A percentile compares a stretch with the other conserved stretches of the same genome.
These are phyloP conservation scores for Gleditsia sinensis DNA, from an alignment of 306 rosid genomes.

Conservation along the genomic window DNA sequence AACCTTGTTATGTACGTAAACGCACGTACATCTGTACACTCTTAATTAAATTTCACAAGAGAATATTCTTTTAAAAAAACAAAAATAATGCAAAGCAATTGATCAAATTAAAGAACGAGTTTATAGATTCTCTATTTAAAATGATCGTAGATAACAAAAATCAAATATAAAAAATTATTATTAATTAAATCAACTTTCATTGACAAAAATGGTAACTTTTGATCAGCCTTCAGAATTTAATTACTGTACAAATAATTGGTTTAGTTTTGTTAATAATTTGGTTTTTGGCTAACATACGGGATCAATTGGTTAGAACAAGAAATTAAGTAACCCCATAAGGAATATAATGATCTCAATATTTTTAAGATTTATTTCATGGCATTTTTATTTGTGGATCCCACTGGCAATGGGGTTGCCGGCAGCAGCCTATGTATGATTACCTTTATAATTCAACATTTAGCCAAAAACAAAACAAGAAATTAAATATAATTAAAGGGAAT, in stretches of 20 bases:
- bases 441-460: background rate
- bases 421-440: background rate
- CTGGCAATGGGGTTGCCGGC: background rate
- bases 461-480: background rate
- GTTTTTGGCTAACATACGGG: background rate
- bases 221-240: background rate
- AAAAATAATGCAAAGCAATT: too few relatives aligned
- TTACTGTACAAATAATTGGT: background rate
- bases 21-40: background rate
- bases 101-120: background rate
- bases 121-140: too few relatives aligned
- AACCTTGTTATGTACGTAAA: slow-evolving; percentile 1
- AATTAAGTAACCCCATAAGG: background rate
- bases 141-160: too few relatives aligned
- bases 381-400: background rate
- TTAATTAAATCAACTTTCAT: too few relatives aligned
- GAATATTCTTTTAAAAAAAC: background rate
- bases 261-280: background rate
- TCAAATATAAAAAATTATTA: too few relatives aligned
- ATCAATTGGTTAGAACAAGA: background rate
- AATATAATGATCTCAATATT: background rate
- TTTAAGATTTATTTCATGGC: background rate
- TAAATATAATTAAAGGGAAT: background rate
- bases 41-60: background rate
- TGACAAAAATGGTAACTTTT: background rate